Evolutionary conservation across 2,329 filamentous ascomycete genomes (phyloP).

Genomic region (Epichloe sibirici): DNA sequence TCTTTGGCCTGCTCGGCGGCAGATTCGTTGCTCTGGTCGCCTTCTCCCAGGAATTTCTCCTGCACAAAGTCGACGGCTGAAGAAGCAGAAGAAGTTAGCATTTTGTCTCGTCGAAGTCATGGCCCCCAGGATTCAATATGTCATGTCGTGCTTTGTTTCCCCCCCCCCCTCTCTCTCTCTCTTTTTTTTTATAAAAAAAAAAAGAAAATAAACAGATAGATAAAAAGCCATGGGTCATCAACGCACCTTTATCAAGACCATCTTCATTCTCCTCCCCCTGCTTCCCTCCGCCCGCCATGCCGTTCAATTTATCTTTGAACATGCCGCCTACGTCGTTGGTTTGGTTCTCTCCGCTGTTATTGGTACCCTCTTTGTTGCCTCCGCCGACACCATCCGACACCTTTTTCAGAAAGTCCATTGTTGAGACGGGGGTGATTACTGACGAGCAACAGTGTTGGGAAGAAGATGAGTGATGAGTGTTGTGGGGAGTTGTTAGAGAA

Average conservation of each 20-base stretch:
- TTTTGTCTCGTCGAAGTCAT: neutral
- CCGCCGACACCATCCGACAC: constrained; percentile 26
- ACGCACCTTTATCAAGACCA: constrained; percentile 63
- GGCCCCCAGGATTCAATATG: too few species aligned
- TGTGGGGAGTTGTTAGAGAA: too few species aligned
- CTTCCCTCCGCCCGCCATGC: constrained; percentile 56
- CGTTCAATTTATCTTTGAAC: constrained; percentile 59
- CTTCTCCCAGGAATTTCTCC: constrained; percentile 59
- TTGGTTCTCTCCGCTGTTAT: constrained; percentile 8
- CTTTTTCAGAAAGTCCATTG: constrained; percentile 46
- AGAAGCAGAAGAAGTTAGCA: neutral
- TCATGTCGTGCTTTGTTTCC: too few species aligned
- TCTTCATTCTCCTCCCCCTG: constrained; percentile 76
- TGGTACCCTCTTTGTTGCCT: constrained; percentile 11
- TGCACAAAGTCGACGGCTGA: constrained; percentile 67
- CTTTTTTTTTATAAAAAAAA: too few species aligned
- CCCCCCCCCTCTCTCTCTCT: too few species aligned
- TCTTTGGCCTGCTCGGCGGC: constrained; percentile 77
- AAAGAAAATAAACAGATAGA: too few species aligned
- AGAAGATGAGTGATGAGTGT: too few species aligned
- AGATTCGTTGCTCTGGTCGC: constrained; percentile 57
- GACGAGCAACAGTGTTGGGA: too few species aligned
- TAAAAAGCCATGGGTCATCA: too few species aligned
- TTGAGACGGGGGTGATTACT: too few species aligned
- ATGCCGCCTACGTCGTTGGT: constrained; percentile 35